These are phyloP conservation scores for Carex littledalei DNA, from an alignment of 176 grass and related monocot genomes.

Conservation along the genomic window DNA sequence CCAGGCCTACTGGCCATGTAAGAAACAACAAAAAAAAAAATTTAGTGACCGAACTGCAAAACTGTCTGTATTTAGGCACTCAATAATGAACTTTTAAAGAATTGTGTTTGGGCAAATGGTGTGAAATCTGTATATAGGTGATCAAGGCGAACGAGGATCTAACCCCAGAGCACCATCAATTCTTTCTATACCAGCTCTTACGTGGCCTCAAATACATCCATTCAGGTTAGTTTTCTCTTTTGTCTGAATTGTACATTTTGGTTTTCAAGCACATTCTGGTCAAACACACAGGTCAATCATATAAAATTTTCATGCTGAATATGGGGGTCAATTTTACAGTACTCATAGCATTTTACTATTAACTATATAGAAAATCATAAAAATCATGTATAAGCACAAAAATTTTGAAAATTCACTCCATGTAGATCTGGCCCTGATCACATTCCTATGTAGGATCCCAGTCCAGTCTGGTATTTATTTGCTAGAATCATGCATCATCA, in stretches of 20 bases:
- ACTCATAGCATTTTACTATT: too few relatives aligned
- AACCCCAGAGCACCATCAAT: conserved; percentile 58
- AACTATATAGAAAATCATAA: too few relatives aligned
- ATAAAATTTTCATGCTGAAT: too few relatives aligned
- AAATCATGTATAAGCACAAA: too few relatives aligned
- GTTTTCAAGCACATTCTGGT: not conserved
- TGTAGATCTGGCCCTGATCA: too few relatives aligned
- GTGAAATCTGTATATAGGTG: conserved; percentile 66
- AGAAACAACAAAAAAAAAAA: not conserved
- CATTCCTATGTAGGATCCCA: not conserved
- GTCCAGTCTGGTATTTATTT: too few relatives aligned
- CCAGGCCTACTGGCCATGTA: not conserved
- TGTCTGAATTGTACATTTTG: not conserved
- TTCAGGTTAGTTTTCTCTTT: conserved; percentile 36
- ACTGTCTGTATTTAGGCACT: not conserved
- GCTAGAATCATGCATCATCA: too few relatives aligned
- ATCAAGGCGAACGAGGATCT: conserved; percentile 77
- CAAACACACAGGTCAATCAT: too few relatives aligned
- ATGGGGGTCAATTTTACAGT: too few relatives aligned
- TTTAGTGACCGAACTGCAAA: not conserved
- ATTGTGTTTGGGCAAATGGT: conserved; percentile 58
- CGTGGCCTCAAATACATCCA: conserved; percentile 73
- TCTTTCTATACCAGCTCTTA: conserved; percentile 80
- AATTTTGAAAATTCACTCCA: too few relatives aligned
- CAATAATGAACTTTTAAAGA: not conserved